These are phyloP conservation scores for Brasenia schreberi DNA, from an alignment of 164 flowering plant genomes.

Conservation along the genomic window DNA sequence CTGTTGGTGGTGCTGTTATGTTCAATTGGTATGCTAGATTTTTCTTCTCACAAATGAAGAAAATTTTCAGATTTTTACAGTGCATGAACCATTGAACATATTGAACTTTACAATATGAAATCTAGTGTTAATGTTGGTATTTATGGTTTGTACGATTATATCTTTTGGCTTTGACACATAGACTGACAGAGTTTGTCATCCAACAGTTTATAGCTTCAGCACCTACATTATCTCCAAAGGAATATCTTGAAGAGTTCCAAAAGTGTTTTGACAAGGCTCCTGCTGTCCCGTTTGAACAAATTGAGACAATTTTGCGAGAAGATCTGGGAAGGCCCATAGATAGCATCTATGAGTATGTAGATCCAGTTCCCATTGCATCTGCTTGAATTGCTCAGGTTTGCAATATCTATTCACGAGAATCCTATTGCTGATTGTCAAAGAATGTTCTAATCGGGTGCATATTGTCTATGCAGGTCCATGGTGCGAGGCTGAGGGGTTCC, in stretches of 20 bases:
- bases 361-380: slow-evolving; percentile 93
- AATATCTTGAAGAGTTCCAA: slow-evolving; percentile 85
- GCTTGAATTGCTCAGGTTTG: slow-evolving; percentile 94
- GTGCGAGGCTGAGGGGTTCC: slow-evolving; percentile 72
- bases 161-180: no score
- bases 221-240: slow-evolving; percentile 83
- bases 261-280: slow-evolving; percentile 92
- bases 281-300: slow-evolving; percentile 66
- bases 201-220: slow-evolving; percentile 87
- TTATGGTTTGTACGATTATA: no score
- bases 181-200: slow-evolving; percentile 3
- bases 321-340: slow-evolving; percentile 81
- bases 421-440: neutral
- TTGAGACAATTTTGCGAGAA: slow-evolving; percentile 48
- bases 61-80: no score
- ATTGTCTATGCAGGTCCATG: slow-evolving; percentile 63
- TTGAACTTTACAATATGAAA: no score
- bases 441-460: neutral
- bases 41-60: no score
- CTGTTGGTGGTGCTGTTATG: no score
- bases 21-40: no score
- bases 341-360: slow-evolving; percentile 73
- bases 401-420: neutral
- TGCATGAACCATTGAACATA: no score
- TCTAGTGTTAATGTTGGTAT: no score